These are phyloP conservation scores for Microbotryomycetes sp. DNA, from an alignment of 1,284 basidiomycete species.

Conservation along the genomic window DNA sequence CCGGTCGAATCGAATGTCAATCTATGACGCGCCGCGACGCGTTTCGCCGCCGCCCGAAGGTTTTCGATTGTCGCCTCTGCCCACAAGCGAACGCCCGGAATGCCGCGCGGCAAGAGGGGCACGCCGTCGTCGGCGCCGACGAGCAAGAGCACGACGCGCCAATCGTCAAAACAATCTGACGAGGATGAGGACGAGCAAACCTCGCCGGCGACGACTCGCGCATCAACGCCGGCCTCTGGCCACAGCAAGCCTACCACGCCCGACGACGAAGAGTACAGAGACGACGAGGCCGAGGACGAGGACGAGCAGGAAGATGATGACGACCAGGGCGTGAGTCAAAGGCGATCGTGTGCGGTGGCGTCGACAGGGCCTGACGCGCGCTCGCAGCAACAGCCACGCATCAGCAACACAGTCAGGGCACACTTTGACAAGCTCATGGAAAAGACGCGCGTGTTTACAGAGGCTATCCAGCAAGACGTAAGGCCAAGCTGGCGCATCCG, in stretches of 20 bases:
- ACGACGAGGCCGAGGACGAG: constrained; percentile 55
- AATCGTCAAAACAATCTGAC: neutral
- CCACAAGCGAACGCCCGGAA: neutral
- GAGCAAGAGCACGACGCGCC: neutral
- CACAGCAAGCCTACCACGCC: constrained; percentile 26
- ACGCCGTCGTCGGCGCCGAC: neutral
- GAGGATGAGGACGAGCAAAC: neutral
- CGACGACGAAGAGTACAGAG: neutral
- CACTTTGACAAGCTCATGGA: neutral
- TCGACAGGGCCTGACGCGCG: neutral
- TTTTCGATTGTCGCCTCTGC: neutral
- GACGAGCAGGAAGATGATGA: constrained; percentile 46
- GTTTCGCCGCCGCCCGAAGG: neutral
- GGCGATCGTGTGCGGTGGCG: too few species aligned
- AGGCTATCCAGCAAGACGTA: neutral
- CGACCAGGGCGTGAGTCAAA: neutral
- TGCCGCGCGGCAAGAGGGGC: neutral
- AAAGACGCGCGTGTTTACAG: neutral
- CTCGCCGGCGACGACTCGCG: neutral
- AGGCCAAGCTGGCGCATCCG: too few species aligned
- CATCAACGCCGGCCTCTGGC: neutral
- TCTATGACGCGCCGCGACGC: neutral
- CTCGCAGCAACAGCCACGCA: neutral
- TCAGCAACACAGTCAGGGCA: neutral
- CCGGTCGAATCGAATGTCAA: too few species aligned